Evolutionary conservation across 306 rosid species (phyloP), one percentile per base, ranked within the genome.

Genomic region (Trichosanthes cucumerina): DNA sequence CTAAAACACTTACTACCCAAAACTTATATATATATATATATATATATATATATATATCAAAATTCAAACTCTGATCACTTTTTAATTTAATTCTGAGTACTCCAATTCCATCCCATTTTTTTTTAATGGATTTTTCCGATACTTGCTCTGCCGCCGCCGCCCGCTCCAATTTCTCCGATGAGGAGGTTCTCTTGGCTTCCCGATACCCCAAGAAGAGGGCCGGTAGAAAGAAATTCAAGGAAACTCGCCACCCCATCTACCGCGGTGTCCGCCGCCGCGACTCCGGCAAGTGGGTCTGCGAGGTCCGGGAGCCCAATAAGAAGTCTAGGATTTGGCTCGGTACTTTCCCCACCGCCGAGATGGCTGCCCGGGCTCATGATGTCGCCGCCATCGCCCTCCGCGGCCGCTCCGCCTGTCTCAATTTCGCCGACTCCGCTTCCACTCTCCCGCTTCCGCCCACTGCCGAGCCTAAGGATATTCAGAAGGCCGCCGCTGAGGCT

Each of bases 341-440:
- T 63, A 91, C 97, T 0, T 93, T 93, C 26, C 96, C 89, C 6
- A 93, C 92, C 0, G 80, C 87, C 0, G 97, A 93, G 16, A 93
- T 93, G 98, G 98, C 97, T 0, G 97, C 96, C 0, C 75, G 97
- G 1, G 98, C 98, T 0, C 97, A 93, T 7, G 97, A 93, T 54
- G 98, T 91, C n/a, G 98, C 98, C 0, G 98, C 91, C 0, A 76
- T 86, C 1, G 89, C 97, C 0, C 64, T 93, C 8, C 76, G 90
- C 1, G 97, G 98, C 0, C 79, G 88, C 6, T 52, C 83, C 0
- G 93, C 96, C 0, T 88, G 93, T 13, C 82, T 90, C 13, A 93
- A 93, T 21, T 93, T 91, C 7, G 97, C 93, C 0, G 97, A 93
- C 83, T 91, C 98, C 0, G 82, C 78, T 0, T 85, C 88, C 91